Evolutionary conservation across 441 rosid species (phyloP), one percentile per base, ranked within the genome.

Genomic region (Adansonia rubrostipa): DNA sequence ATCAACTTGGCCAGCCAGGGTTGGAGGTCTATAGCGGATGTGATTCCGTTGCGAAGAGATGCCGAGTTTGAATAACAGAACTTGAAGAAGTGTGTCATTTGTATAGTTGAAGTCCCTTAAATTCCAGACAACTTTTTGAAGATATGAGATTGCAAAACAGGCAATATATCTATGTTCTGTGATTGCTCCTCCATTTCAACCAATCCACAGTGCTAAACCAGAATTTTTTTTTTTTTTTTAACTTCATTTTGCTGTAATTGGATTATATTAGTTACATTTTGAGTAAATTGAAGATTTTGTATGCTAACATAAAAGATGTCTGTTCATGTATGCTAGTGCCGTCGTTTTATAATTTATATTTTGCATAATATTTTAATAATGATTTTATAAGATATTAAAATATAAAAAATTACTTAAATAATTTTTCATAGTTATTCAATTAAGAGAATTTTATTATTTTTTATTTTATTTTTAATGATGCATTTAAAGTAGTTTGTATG

Each of bases 21-120:
- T 77, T 96, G 79, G 97, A 92, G 83, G 85, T 93, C 69, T 96
- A 96, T 65, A 77, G 92, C 51, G 97, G 92, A 80, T 96, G 99
- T 76, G 93, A 91, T 81, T 81, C 84, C 81, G 92, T 86, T 56
- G 87, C 97, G 66, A 87, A 84, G 77, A 84, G 87, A 51, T 96
- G 98, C 77, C 87, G 77, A 14, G 97, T 95, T 68, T 90, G 84
- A 89, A 58, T 44, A 9, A 4, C 17, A 58, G 42, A 57, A 13
- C 19, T 44, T 42, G 67, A 2, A 74, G 22, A 74, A 20, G 20
- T 20, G 20, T 20, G 33, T 28, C 68, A 36, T 13, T n/a, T 54
- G 63, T 36, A 72, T 33, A 33, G 28, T 53, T 10, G 8, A 50
- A 22, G 56, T 36, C 57, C 56, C 20, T 13, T 68, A 48, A 48